Evolutionary conservation across 352 stramenopile species (phyloP).

Genomic region (Phytophthora gonapodyides): DNA sequence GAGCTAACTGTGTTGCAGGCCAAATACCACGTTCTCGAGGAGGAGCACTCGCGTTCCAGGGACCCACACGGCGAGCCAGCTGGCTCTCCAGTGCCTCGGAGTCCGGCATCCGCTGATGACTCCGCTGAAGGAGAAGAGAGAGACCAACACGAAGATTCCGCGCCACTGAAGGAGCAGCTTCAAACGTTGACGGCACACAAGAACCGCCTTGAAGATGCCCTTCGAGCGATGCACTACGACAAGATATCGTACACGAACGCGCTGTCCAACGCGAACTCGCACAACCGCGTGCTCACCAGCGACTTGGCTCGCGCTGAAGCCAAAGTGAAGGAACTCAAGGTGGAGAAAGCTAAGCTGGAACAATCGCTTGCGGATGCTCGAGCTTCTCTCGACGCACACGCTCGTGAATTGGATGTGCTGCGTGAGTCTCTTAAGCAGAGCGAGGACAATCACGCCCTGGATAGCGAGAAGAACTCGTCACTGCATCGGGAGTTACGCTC

Average conservation of each 20-base stretch:
- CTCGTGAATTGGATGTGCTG: slow-evolving; percentile 62
- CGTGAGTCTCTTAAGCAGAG: slow-evolving; percentile 60
- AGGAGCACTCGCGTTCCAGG: slow-evolving; percentile 44
- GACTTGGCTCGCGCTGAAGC: slow-evolving; percentile 63
- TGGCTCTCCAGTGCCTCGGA: background rate
- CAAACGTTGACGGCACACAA: slow-evolving; percentile 57
- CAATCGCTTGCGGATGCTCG: slow-evolving; percentile 47
- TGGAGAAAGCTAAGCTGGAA: slow-evolving; percentile 47
- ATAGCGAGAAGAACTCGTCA: slow-evolving; percentile 74
- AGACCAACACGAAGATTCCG: slow-evolving; percentile 6
- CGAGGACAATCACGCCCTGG: slow-evolving; percentile 54
- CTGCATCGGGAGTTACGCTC: slow-evolving; percentile 68
- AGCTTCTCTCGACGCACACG: slow-evolving; percentile 44
- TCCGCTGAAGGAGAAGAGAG: slow-evolving; percentile 5
- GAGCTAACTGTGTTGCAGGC: slow-evolving; percentile 55
- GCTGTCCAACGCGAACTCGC: slow-evolving; percentile 74
- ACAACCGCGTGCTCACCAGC: slow-evolving; percentile 68
- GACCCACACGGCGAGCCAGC: slow-evolving; percentile 6
- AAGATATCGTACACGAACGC: slow-evolving; percentile 86
- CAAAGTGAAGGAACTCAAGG: slow-evolving; percentile 50
- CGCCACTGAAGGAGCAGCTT: slow-evolving; percentile 59
- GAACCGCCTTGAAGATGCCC: slow-evolving; percentile 70
- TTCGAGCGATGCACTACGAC: slow-evolving; percentile 79
- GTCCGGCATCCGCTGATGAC: background rate
- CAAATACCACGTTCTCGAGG: slow-evolving; percentile 55